Evolutionary conservation across 228 moss, liverwort and hornwort genomes (phyloP).

Genomic region (Sphagnum magellanicum): DNA sequence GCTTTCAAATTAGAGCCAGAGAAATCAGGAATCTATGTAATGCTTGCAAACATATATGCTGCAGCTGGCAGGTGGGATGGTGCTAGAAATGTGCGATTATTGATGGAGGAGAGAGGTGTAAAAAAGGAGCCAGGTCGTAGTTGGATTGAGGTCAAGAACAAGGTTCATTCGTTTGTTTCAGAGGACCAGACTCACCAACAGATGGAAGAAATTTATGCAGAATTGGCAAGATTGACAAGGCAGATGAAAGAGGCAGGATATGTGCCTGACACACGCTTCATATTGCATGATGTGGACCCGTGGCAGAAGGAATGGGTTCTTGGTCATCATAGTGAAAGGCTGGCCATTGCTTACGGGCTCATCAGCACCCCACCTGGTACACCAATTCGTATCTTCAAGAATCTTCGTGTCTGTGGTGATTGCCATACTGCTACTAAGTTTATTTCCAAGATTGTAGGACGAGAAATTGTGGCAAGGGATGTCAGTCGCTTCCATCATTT

Average conservation of each 20-base stretch:
- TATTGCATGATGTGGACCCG: neutral
- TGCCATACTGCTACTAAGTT: conserved; percentile 8
- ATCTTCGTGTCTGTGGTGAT: conserved; percentile 4
- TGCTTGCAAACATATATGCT: conserved; percentile 2
- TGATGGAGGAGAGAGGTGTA: neutral
- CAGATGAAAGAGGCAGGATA: conserved; percentile 1
- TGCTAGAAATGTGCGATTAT: neutral
- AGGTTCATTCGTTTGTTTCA: conserved; percentile 3
- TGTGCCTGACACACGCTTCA: conserved; percentile 4
- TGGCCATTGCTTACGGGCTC: conserved; percentile 7
- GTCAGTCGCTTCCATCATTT: conserved; percentile 2
- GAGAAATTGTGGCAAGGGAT: conserved; percentile 6
- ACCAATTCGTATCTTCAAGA: neutral
- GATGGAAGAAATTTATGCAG: neutral
- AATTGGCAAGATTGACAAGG: conserved; percentile 1
- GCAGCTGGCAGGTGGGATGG: conserved; percentile 7
- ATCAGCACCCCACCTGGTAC: conserved; percentile 4
- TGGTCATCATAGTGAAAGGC: conserved; percentile 1
- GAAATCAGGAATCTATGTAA: neutral
- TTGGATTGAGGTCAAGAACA: conserved; percentile 7
- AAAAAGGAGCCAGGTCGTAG: conserved; percentile 4
- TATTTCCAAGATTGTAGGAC: conserved; percentile 4
- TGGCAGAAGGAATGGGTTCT: conserved; percentile 5
- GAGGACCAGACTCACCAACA: conserved; percentile 2
- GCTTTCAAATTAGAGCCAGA: conserved; percentile 2